Percentiles rank a stretch among this genome's conserved stretches.
These are phyloP conservation scores for Xylaria sp. DNA, from an alignment of 2,329 filamentous ascomycete species.

Conservation along the genomic window DNA sequence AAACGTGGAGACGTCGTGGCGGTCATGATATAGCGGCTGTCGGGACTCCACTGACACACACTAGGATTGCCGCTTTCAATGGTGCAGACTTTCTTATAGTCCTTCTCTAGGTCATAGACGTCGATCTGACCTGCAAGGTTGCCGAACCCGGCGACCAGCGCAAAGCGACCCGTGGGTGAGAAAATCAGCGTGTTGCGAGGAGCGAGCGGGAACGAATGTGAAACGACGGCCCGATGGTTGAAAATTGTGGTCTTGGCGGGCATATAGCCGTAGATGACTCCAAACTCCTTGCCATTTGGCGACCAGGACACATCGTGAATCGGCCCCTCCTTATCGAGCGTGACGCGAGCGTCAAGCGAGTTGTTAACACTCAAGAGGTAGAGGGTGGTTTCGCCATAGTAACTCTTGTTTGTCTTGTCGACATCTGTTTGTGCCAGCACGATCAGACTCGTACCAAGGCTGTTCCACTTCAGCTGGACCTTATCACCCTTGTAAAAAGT, in stretches of 20 bases:
- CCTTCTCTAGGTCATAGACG: conserved; percentile 94
- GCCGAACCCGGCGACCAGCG: conserved; percentile 94
- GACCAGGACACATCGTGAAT: conserved; percentile 99
- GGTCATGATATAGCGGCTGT: conserved; percentile 94
- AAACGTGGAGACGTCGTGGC: conserved; percentile 97
- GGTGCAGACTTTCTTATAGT: conserved; percentile 90
- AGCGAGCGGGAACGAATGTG: conserved; percentile 84
- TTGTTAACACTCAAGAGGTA: conserved; percentile 94
- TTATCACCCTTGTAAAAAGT: conserved; percentile 99
- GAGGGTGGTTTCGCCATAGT: conserved; percentile 97
- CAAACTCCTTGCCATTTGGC: conserved; percentile 96
- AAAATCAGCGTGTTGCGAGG: conserved; percentile 96
- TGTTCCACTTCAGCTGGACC: conserved; percentile 98
- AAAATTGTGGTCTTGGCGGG: conserved; percentile 99
- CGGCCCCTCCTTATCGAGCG: conserved; percentile 94
- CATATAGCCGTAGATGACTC: conserved; percentile 98
- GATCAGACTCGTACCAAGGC: conserved; percentile 87
- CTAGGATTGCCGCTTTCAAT: conserved; percentile 96
- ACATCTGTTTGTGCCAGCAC: conserved; percentile 98
- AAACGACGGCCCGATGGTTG: conserved; percentile 84
- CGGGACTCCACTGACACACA: conserved; percentile 96
- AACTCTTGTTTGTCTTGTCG: conserved; percentile 98
- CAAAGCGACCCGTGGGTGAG: conserved; percentile 92
- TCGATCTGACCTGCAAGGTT: conserved; percentile 98
- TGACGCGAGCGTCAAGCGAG: conserved; percentile 89